These are phyloP conservation scores for Trichoderma koningii DNA, from an alignment of 2,329 filamentous ascomycete species.

Conservation along the genomic window DNA sequence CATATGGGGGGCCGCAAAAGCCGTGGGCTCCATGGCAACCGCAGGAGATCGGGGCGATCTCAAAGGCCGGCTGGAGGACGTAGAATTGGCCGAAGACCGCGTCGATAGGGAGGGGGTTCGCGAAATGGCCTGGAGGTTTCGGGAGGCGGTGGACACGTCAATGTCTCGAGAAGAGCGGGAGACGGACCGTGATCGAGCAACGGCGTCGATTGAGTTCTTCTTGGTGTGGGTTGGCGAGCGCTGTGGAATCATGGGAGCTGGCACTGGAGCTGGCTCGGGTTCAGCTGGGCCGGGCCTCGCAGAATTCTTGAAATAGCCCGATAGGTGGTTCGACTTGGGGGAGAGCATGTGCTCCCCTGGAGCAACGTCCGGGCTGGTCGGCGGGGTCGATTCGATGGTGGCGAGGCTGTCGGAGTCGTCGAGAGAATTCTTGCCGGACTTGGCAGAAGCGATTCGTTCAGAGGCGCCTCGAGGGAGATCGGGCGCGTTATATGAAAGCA, in stretches of 20 bases:
- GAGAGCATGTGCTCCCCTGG: conserved; percentile 57
- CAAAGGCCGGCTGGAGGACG: conserved; percentile 42
- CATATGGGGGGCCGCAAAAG: background rate
- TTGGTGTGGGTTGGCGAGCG: conserved; percentile 88
- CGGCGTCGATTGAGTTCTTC: conserved; percentile 71
- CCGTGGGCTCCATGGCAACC: background rate
- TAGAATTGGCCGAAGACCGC: conserved; percentile 49
- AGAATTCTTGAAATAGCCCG: conserved; percentile 64
- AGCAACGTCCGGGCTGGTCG: conserved; percentile 69
- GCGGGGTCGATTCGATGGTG: conserved; percentile 59
- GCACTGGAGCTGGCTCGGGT: conserved; percentile 43
- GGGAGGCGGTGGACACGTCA: conserved; percentile 55
- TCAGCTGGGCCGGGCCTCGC: conserved; percentile 44
- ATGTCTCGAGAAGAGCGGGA: conserved; percentile 61
- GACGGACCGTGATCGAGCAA: conserved; percentile 67
- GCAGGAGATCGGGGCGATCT: conserved; percentile 35
- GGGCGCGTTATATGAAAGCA: conserved; percentile 92
- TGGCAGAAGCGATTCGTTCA: conserved; percentile 53
- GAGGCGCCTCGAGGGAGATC: conserved; percentile 59
- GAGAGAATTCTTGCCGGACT: conserved; percentile 71
- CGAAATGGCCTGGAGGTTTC: conserved; percentile 58
- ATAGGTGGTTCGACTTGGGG: conserved; percentile 66
- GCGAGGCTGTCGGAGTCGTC: conserved; percentile 71
- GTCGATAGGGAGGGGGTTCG: conserved; percentile 60
- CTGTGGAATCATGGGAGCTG: conserved; percentile 63